Conservation (phyloP, 148 eudicot species). For the Mesembryanthemum crystallinum region DNA sequence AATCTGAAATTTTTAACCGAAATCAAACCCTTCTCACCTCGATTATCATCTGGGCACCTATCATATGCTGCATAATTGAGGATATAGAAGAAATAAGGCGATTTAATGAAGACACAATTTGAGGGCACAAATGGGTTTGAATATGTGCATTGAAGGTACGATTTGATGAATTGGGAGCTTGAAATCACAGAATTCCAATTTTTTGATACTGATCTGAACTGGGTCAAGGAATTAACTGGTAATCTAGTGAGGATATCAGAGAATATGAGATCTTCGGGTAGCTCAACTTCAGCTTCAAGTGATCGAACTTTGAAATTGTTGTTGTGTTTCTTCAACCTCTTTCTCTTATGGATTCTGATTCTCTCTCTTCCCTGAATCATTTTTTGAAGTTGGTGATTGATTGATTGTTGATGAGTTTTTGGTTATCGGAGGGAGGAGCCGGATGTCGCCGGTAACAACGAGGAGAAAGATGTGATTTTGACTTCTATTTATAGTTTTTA, state of each 20-base stretch:
- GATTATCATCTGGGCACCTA: constrained; percentile 23
- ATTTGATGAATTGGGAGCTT: constrained; percentile 25
- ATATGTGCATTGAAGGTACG: constrained; percentile 15
- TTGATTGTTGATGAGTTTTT: too few species aligned
- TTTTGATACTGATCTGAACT: constrained; percentile 29
- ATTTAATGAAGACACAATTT: constrained; percentile 26
- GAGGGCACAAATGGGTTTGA: constrained; percentile 31
- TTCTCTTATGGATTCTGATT: constrained; percentile 2
- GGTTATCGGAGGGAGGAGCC: constrained; percentile 5
- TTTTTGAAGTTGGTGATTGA: neutral
- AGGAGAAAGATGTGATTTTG: neutral
- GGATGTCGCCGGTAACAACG: constrained; percentile 1
- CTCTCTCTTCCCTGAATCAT: constrained; percentile 8
- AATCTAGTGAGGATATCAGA: constrained; percentile 32
- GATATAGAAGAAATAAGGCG: constrained; percentile 29
- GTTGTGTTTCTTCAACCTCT: constrained; percentile 10
- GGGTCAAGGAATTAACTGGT: constrained; percentile 23
- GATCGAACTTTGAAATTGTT: neutral
- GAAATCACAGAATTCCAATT: constrained; percentile 19
- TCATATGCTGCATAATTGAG: constrained; percentile 33
- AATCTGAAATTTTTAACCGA: constrained; percentile 19
- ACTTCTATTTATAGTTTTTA: neutral
- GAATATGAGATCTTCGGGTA: constrained; percentile 31
- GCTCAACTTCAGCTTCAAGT: neutral
- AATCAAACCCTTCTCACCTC: constrained; percentile 23